phyloP scores from a whole-genome alignment of 345 rosid genomes.

The Lenwebbia sp. region DNA sequence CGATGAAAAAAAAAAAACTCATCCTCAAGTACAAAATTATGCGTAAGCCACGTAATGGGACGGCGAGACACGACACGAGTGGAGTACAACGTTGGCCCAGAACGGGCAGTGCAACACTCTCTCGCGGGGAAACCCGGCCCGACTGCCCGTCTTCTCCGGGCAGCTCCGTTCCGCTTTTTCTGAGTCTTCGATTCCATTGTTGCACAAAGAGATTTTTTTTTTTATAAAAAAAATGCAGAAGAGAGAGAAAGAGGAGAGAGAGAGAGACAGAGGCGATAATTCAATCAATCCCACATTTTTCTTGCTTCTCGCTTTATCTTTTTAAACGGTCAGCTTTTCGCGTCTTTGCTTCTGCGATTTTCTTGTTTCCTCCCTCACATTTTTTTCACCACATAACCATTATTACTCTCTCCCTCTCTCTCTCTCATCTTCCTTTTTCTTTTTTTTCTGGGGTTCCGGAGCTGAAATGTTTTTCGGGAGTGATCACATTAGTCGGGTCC shows the following conservation, averaged over 20 bases:
- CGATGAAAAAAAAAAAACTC: no score
- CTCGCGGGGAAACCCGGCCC: neutral
- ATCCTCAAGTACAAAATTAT: no score
- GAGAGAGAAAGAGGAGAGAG: neutral
- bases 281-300: neutral
- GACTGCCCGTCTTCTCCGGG: slow-evolving; percentile 12
- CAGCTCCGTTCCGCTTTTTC: slow-evolving; percentile 1
- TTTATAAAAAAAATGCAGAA: neutral
- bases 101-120: neutral
- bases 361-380: neutral
- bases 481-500: neutral
- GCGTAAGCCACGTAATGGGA: no score
- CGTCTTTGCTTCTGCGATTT: neutral
- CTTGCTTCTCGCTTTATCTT: neutral
- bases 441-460: neutral
- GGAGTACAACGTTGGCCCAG: neutral
- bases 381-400: neutral
- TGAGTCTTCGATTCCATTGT: slow-evolving; percentile 12
- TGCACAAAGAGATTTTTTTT: neutral
- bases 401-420: neutral
- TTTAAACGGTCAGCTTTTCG: neutral
- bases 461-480: neutral
- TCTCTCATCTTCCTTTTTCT: neutral
- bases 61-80: neutral
- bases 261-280: neutral